phyloP scores from a whole-genome alignment of 2,329 filamentous ascomycete species.

The Trichoderma koningii region DNA sequence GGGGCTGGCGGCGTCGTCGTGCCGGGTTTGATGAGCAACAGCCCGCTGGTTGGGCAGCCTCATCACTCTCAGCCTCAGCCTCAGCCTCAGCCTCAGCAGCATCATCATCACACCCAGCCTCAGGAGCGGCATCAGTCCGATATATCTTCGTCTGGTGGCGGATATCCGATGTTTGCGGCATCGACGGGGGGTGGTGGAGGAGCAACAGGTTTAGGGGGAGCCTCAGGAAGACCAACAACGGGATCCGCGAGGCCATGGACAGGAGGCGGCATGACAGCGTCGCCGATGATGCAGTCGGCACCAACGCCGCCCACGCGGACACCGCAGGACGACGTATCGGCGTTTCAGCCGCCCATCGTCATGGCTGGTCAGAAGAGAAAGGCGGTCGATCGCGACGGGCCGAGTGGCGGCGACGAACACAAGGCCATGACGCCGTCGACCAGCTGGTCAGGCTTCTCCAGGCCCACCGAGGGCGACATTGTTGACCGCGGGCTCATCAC shows the following conservation, averaged over 20 bases:
- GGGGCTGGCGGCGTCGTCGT: constrained; percentile 17
- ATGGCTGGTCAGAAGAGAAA: constrained; percentile 28
- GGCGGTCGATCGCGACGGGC: constrained; percentile 15
- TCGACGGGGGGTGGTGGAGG: background rate
- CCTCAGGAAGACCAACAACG: background rate
- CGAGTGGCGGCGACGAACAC: constrained; percentile 6
- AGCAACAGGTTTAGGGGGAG: background rate
- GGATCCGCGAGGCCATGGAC: constrained; percentile 11
- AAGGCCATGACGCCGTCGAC: constrained; percentile 16
- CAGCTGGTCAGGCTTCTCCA: constrained; percentile 23
- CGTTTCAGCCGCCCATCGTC: constrained; percentile 26
- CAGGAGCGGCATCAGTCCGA: constrained; percentile 7
- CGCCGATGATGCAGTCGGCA: constrained; percentile 23
- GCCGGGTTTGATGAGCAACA: background rate
- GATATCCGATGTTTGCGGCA: background rate
- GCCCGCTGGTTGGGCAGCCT: constrained; percentile 4
- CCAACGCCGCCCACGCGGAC: constrained; percentile 9
- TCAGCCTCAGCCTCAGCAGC: background rate
- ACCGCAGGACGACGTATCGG: constrained; percentile 14
- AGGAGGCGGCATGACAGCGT: constrained; percentile 16
- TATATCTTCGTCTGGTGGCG: background rate
- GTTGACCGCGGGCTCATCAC: constrained; percentile 63
- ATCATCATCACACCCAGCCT: background rate
- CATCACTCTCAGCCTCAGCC: background rate
- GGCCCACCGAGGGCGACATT: constrained; percentile 48